Percentiles rank a stretch among this genome's conserved stretches.
Evolutionary conservation across 1,139 yeast genomes (phyloP).

Genomic region (Saccharomyces hybrid): DNA sequence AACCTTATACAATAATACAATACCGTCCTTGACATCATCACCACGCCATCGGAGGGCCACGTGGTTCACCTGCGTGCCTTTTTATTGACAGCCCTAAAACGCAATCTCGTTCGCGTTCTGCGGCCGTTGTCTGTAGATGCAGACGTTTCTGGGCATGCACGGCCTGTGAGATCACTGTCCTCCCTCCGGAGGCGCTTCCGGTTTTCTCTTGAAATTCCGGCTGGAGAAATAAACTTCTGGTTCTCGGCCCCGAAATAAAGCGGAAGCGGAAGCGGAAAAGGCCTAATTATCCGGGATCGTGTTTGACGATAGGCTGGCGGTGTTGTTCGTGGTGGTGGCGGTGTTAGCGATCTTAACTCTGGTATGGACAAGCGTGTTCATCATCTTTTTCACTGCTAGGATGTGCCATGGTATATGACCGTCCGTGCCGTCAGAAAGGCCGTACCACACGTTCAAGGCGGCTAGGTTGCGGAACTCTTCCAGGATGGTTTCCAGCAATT

Average conservation of each 20-base stretch:
- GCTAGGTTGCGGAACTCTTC: slow-evolving; percentile 63
- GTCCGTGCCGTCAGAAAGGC: slow-evolving; percentile 33
- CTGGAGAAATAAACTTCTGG: neutral
- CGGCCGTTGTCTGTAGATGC: neutral
- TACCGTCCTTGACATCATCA: neutral
- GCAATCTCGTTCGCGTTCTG: neutral
- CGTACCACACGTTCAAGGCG: slow-evolving; percentile 37
- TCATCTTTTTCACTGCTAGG: slow-evolving; percentile 60
- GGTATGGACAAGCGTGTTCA: slow-evolving; percentile 40
- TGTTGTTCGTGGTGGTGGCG: neutral
- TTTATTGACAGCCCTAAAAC: neutral
- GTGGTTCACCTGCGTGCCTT: neutral
- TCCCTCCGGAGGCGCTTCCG: neutral
- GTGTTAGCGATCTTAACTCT: slow-evolving; percentile 22
- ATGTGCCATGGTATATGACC: slow-evolving; percentile 76
- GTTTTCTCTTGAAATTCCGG: neutral
- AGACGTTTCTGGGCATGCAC: neutral
- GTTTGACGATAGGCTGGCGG: neutral
- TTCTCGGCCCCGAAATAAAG: neutral
- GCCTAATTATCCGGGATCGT: neutral
- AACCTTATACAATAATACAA: neutral
- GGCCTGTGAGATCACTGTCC: neutral
- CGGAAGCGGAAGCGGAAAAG: neutral
- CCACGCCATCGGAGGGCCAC: neutral
- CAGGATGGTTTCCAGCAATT: slow-evolving; percentile 50